These are phyloP conservation scores for Alternaria solani DNA, from an alignment of 2,329 filamentous ascomycete genomes.

Conservation along the genomic window DNA sequence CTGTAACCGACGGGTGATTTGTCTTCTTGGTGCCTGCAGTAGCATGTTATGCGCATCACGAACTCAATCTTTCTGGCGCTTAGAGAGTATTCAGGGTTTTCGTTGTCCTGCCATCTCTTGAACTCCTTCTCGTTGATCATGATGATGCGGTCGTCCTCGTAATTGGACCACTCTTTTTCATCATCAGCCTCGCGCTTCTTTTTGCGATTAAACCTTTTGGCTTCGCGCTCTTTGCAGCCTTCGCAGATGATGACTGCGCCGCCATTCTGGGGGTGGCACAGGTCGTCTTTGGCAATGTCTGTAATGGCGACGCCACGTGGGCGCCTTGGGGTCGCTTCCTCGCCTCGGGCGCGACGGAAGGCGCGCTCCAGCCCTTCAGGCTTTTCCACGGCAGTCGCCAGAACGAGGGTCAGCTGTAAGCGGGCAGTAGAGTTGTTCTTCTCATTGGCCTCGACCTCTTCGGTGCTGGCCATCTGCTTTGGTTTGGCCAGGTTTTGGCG, in stretches of 20 bases:
- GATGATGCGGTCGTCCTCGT: slow-evolving; percentile 54
- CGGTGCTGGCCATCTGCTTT: slow-evolving; percentile 82
- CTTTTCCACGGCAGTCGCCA: slow-evolving; percentile 89
- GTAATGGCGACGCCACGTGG: slow-evolving; percentile 51
- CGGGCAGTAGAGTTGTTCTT: slow-evolving; percentile 62
- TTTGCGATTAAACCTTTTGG: slow-evolving; percentile 89
- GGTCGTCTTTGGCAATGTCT: slow-evolving; percentile 65
- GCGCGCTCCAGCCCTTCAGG: slow-evolving; percentile 72
- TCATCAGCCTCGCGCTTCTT: slow-evolving; percentile 90
- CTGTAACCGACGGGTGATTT: slow-evolving; percentile 78
- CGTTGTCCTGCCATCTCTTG: slow-evolving; percentile 45
- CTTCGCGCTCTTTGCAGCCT: slow-evolving; percentile 90
- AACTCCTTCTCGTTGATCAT: slow-evolving; percentile 51
- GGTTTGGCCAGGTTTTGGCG: slow-evolving; percentile 93
- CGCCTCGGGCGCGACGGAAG: slow-evolving; percentile 64
- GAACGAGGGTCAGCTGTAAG: slow-evolving; percentile 67
- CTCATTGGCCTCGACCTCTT: slow-evolving; percentile 75
- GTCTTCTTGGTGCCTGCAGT: slow-evolving; percentile 93
- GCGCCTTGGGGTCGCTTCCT: slow-evolving; percentile 50
- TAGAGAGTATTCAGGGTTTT: slow-evolving; percentile 27
- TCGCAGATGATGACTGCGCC: slow-evolving; percentile 92
- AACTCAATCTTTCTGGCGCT: slow-evolving; percentile 77
- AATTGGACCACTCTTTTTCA: slow-evolving; percentile 77
- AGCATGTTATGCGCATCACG: slow-evolving; percentile 96
- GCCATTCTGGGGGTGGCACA: slow-evolving; percentile 80